phyloP scores from a whole-genome alignment of 371 early-diverging fungal genomes.

The Mucor lusitanicus region DNA sequence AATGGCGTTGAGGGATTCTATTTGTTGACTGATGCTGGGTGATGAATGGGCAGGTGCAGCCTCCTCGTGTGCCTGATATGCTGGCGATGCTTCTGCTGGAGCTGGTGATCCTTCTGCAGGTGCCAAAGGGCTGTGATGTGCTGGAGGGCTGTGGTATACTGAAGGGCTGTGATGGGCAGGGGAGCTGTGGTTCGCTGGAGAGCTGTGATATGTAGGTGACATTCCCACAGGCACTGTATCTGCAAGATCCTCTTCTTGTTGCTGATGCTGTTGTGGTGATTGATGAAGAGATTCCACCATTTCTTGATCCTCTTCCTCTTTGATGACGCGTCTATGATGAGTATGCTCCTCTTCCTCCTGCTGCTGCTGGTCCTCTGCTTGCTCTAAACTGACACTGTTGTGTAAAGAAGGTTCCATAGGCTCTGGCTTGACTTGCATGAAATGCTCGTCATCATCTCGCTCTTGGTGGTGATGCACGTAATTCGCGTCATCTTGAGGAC shows the following conservation, averaged over 20 bases:
- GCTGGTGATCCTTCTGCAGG: neutral
- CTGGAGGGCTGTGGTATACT: neutral
- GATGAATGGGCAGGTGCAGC: neutral
- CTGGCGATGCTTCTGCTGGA: neutral
- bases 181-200: too few species aligned
- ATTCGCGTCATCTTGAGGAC: neutral
- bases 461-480: neutral
- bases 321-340: neutral
- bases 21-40: neutral
- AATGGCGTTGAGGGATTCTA: neutral
- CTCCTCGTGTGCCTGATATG: neutral
- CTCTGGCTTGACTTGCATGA: neutral
- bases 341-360: neutral
- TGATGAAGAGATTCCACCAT: neutral
- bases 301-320: neutral
- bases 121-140: neutral
- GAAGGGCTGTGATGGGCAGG: neutral
- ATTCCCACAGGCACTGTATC: neutral
- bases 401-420: neutral
- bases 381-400: neutral
- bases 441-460: neutral
- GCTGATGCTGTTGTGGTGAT: too few species aligned
- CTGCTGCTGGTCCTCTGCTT: neutral
- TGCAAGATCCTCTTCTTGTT: neutral
- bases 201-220: neutral